These are phyloP conservation scores for Spiromastix sp. DNA, from an alignment of 2,329 filamentous ascomycete genomes.

Conservation along the genomic window DNA sequence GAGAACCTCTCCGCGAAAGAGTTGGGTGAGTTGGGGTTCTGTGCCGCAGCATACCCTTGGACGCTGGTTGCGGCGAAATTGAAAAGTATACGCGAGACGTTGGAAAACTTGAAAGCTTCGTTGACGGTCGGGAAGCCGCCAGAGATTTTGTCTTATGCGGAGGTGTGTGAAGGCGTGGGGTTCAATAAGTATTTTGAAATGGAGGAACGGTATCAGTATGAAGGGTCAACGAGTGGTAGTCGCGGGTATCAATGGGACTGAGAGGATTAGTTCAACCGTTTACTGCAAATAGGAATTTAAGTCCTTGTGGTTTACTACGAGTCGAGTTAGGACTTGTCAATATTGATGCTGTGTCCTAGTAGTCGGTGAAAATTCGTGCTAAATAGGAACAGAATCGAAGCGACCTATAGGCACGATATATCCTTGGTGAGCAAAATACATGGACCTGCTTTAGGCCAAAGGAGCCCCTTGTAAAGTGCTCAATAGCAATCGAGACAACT, in stretches of 20 bases:
- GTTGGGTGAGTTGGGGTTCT: conserved; percentile 30
- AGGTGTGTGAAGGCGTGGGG: conserved; percentile 38
- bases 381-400: too few relatives aligned
- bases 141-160: conserved; percentile 32
- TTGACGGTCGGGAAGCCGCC: conserved; percentile 33
- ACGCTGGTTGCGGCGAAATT: conserved; percentile 36
- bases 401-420: too few relatives aligned
- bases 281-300: too few relatives aligned
- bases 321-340: too few relatives aligned
- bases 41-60: conserved; percentile 36
- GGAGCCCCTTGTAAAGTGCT: too few relatives aligned
- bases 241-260: conserved; percentile 5
- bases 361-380: too few relatives aligned
- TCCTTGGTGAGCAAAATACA: too few relatives aligned
- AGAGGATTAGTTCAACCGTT: neutral
- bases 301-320: too few relatives aligned
- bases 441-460: too few relatives aligned
- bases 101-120: conserved; percentile 31
- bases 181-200: conserved; percentile 32
- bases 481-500: too few relatives aligned
- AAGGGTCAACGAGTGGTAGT: conserved; percentile 5
- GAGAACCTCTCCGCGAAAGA: conserved; percentile 32
- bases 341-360: too few relatives aligned
- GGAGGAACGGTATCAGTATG: conserved; percentile 5
- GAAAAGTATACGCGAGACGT: conserved; percentile 28